Percentiles rank a stretch among this genome's conserved stretches.
These are phyloP conservation scores for Lachnellula arida DNA, from an alignment of 2,329 filamentous ascomycete species.

Conservation along the genomic window DNA sequence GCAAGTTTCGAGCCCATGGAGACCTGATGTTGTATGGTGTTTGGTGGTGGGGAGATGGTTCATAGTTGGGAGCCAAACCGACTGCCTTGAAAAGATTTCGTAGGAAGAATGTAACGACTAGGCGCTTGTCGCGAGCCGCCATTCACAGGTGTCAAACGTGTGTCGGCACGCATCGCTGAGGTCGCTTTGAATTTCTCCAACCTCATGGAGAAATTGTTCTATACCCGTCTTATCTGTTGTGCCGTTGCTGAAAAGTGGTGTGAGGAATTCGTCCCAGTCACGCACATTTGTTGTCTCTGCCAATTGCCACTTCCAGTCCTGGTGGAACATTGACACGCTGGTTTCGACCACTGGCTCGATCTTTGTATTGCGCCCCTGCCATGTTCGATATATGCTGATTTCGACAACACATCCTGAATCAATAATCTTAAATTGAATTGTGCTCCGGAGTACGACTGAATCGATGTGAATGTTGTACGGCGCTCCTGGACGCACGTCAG, in stretches of 20 bases:
- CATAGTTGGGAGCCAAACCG: neutral
- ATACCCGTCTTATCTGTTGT: constrained; percentile 14
- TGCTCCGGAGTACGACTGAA: constrained; percentile 21
- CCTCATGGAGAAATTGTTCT: constrained; percentile 17
- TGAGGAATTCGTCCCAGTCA: constrained; percentile 20
- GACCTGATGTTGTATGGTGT: neutral
- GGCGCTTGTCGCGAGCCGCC: neutral
- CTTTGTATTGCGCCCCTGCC: constrained; percentile 19
- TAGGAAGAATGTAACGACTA: neutral
- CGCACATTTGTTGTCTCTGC: constrained; percentile 17
- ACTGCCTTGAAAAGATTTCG: neutral
- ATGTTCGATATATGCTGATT: constrained; percentile 28
- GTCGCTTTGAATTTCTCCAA: constrained; percentile 15
- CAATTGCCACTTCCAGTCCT: constrained; percentile 28
- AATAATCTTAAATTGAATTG: constrained; percentile 21
- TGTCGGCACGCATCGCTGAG: constrained; percentile 1
- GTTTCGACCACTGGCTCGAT: constrained; percentile 20
- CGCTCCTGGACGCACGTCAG: constrained; percentile 14
- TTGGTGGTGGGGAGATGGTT: neutral
- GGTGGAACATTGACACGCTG: constrained; percentile 27
- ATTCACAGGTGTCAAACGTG: neutral
- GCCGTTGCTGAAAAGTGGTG: constrained; percentile 20
- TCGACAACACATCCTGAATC: constrained; percentile 27
- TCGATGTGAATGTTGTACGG: constrained; percentile 15
- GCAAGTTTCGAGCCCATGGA: neutral